Evolutionary conservation across 768 basidiomycete species (phyloP).

Genomic region (Rossbeevera mucosa): DNA sequence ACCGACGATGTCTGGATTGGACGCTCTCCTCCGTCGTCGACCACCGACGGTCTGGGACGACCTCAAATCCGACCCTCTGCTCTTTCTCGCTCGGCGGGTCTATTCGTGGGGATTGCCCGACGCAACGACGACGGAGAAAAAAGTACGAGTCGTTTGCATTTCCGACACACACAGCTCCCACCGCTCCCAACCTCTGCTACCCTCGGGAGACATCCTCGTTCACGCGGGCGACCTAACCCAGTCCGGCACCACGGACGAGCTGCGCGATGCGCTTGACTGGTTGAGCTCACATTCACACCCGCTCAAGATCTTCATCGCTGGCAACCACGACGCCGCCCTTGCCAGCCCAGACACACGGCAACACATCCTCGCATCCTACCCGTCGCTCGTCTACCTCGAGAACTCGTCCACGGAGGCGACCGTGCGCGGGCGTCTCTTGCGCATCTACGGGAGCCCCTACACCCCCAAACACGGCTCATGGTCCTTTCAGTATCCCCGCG

Average conservation of each 20-base stretch:
- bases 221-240: conserved; percentile 8
- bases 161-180: conserved; percentile 10
- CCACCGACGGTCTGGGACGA: conserved; percentile 7
- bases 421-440: conserved; percentile 3
- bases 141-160: conserved; percentile 4
- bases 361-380: not conserved
- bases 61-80: conserved; percentile 3
- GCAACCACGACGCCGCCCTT: conserved; percentile 9
- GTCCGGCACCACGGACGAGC: conserved; percentile 1
- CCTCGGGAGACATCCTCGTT: conserved; percentile 4
- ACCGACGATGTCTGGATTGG: too few relatives aligned
- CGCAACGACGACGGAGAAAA: not conserved
- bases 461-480: conserved; percentile 8
- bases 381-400: conserved; percentile 11
- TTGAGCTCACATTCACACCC: conserved; percentile 8
- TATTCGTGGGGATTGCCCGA: conserved; percentile 1
- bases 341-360: conserved; percentile 1
- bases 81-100: conserved; percentile 5
- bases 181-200: conserved; percentile 3
- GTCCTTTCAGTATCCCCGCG: conserved; percentile 10
- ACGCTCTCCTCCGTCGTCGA: conserved; percentile 4
- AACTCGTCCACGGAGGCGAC: conserved; percentile 1
- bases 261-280: conserved; percentile 8
- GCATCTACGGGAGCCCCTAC: conserved; percentile 8
- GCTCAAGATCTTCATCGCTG: conserved; percentile 7